Evolutionary conservation across 1,139 yeast species (phyloP).

Genomic region (Nakaseomyces nivariensis): DNA sequence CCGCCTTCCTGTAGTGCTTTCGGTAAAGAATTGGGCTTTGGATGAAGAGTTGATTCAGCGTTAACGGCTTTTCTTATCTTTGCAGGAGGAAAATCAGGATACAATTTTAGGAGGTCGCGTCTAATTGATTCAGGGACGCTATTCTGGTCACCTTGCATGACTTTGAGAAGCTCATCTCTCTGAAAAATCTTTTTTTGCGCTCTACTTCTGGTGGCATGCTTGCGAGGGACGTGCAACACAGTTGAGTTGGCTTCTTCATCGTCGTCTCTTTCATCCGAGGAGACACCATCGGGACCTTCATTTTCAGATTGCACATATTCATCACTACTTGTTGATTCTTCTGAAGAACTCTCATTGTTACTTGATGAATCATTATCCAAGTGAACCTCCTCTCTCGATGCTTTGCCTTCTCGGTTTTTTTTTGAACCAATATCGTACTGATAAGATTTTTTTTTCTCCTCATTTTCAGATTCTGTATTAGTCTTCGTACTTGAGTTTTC

Average conservation of each 20-base stretch:
- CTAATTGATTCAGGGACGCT: conserved; percentile 13
- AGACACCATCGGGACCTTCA: conserved; percentile 7
- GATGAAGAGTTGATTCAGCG: neutral
- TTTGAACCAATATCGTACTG: conserved; percentile 6
- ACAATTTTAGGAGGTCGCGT: neutral
- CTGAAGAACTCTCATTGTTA: neutral
- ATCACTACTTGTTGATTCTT: conserved; percentile 8
- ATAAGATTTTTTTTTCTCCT: neutral
- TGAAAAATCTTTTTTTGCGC: conserved; percentile 17
- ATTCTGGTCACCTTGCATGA: conserved; percentile 19
- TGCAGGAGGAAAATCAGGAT: conserved; percentile 1
- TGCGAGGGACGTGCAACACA: conserved; percentile 9
- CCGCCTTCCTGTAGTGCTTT: neutral
- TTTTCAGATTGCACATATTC: conserved; percentile 2
- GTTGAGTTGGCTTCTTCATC: conserved; percentile 12
- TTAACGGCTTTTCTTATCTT: neutral
- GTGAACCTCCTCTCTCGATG: conserved; percentile 1
- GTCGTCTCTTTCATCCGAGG: conserved; percentile 4
- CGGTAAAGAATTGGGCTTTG: neutral
- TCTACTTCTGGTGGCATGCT: conserved; percentile 3
- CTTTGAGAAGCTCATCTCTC: conserved; percentile 19
- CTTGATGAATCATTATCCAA: neutral
- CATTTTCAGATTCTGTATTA: neutral
- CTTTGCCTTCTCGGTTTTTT: conserved; percentile 10
- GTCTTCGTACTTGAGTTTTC: neutral